Conservation (phyloP, 1,284 basidiomycete species). For the Rhodotorula sp. region DNA sequence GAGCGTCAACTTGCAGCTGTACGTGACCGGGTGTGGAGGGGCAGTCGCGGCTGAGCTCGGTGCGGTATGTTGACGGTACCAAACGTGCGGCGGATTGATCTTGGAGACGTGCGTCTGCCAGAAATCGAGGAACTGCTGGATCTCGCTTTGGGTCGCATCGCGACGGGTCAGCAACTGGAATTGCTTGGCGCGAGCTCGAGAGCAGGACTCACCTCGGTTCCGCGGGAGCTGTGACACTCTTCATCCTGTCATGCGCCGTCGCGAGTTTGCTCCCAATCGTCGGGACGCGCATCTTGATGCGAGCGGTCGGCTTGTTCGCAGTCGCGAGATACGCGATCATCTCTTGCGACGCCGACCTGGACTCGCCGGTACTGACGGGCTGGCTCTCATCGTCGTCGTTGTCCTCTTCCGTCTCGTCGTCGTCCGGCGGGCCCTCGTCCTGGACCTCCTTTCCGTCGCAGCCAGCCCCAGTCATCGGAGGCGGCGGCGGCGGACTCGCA, state of each 20-base stretch:
- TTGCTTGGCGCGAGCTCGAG: neutral
- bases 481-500: neutral
- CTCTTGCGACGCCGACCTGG: neutral
- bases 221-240: neutral
- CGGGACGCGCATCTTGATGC: neutral
- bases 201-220: neutral
- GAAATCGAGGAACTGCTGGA: neutral
- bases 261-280: too few species aligned
- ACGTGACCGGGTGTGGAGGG: neutral
- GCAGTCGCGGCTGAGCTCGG: neutral
- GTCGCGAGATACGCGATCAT: neutral
- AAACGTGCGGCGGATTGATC: slow-evolving; percentile 11
- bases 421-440: neutral
- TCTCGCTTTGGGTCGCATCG: neutral
- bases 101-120: slow-evolving; percentile 14
- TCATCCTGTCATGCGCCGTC: too few species aligned
- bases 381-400: neutral
- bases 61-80: neutral
- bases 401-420: neutral
- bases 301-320: neutral
- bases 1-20: slow-evolving; percentile 25
- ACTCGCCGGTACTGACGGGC: neutral
- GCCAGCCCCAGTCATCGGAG: too few species aligned
- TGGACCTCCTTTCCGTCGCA: neutral
- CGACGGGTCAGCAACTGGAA: neutral